Percentiles rank a stretch among this genome's conserved stretches.
phyloP scores from a whole-genome alignment of 306 rosid genomes.

The Boehmeria nivea region DNA sequence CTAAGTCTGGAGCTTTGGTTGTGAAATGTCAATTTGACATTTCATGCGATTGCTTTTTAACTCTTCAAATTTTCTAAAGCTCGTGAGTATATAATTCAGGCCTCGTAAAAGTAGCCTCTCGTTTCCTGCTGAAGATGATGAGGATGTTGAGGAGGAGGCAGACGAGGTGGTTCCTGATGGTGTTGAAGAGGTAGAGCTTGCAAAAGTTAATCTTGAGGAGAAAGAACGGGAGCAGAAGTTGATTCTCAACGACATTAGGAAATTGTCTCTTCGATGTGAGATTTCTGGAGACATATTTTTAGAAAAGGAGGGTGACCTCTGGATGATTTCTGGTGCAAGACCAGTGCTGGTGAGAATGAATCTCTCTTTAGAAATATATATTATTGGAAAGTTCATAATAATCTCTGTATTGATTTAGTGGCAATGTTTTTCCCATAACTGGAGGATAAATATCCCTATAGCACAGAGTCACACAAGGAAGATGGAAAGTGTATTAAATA shows the following conservation, averaged over 20 bases:
- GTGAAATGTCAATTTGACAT: no score
- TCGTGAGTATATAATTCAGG: slow-evolving; percentile 37
- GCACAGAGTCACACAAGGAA: no score
- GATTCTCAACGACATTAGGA: slow-evolving; percentile 78
- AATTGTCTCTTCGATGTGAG: slow-evolving; percentile 62
- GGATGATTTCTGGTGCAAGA: slow-evolving; percentile 84
- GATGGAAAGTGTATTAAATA: no score
- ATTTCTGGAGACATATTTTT: slow-evolving; percentile 45
- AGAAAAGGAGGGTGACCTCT: slow-evolving; percentile 79
- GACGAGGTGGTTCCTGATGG: slow-evolving; percentile 99
- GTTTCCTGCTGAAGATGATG: slow-evolving; percentile 86
- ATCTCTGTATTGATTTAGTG: slow-evolving; percentile 1
- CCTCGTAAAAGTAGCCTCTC: slow-evolving; percentile 89
- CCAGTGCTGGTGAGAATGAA: slow-evolving; percentile 66
- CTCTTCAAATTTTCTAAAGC: slow-evolving; percentile 25
- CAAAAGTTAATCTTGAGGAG: slow-evolving; percentile 75
- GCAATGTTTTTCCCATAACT: no score
- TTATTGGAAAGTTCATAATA: slow-evolving; percentile 15
- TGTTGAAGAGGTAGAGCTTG: slow-evolving; percentile 98
- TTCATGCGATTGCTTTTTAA: no score
- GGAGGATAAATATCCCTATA: no score
- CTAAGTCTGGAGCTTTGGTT: no score
- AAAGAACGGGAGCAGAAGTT: slow-evolving; percentile 75
- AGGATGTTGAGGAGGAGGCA: slow-evolving; percentile 93
- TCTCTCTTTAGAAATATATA: slow-evolving; percentile 15